phyloP scores from a whole-genome alignment of 371 early-diverging fungal species.

The Apophysomyces ossiformis region DNA sequence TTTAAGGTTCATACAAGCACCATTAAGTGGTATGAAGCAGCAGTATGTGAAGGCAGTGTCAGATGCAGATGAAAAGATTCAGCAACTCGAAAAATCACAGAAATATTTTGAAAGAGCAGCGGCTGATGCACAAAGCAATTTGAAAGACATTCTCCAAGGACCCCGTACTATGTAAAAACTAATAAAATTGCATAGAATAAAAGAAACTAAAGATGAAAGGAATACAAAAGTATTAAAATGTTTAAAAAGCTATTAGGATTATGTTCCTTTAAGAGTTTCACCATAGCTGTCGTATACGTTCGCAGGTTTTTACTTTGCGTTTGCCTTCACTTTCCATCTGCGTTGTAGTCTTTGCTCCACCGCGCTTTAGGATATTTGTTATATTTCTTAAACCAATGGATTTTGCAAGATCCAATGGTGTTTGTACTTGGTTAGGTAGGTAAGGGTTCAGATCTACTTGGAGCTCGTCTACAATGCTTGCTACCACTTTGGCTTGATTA shows the following conservation, averaged over 20 bases:
- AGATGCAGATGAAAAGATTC: constrained; percentile 55
- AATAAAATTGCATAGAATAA: constrained; percentile 58
- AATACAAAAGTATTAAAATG: constrained; percentile 23
- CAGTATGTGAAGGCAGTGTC: constrained; percentile 56
- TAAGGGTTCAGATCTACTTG: constrained; percentile 47
- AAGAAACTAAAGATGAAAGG: constrained; percentile 74
- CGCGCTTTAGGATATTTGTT: constrained; percentile 27
- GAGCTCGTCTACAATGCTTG: constrained; percentile 34
- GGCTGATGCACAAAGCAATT: constrained; percentile 69
- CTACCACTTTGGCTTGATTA: constrained; percentile 30
- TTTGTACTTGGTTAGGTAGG: constrained; percentile 35
- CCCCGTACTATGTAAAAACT: constrained; percentile 47
- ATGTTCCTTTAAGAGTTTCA: background rate
- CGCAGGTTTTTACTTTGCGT: constrained; percentile 9
- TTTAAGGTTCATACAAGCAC: constrained; percentile 68
- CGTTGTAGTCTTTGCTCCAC: constrained; percentile 45
- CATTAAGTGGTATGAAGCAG: constrained; percentile 56
- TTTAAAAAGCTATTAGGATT: background rate
- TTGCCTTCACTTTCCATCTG: constrained; percentile 35
- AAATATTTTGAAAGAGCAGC: constrained; percentile 75
- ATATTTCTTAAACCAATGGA: constrained; percentile 34
- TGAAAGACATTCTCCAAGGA: constrained; percentile 67
- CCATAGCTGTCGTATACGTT: constrained; percentile 20
- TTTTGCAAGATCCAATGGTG: constrained; percentile 47
- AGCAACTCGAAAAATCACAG: constrained; percentile 75